Evolutionary conservation across 805 yeast species (phyloP).

Genomic region (Saccharomyces jurei): DNA sequence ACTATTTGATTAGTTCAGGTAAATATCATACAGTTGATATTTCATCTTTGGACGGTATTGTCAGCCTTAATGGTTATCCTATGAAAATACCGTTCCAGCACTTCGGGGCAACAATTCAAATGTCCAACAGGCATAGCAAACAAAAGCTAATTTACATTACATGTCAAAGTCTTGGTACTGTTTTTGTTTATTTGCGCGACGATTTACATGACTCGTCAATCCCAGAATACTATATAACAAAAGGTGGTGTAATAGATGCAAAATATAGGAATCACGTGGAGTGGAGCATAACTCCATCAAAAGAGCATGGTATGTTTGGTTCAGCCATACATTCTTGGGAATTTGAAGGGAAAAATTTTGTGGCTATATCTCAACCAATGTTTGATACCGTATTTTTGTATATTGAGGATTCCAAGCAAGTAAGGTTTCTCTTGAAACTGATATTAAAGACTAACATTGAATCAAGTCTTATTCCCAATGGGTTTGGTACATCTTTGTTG

Average conservation of each 20-base stretch:
- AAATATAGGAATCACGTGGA: slow-evolving; percentile 7
- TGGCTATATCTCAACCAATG: slow-evolving; percentile 20
- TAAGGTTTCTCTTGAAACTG: slow-evolving; percentile 6
- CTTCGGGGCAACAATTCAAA: slow-evolving; percentile 14
- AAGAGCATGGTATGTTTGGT: slow-evolving; percentile 22
- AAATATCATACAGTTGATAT: not conserved
- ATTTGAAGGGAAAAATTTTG: slow-evolving; percentile 5
- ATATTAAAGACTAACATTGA: slow-evolving; percentile 7
- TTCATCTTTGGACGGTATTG: not conserved
- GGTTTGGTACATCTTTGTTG: slow-evolving; percentile 26
- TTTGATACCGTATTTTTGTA: slow-evolving; percentile 17
- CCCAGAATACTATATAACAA: slow-evolving; percentile 12
- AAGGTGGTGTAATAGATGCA: slow-evolving; percentile 4
- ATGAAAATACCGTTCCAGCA: slow-evolving; percentile 13
- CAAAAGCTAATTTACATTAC: slow-evolving; percentile 13
- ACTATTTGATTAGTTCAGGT: slow-evolving; percentile 10
- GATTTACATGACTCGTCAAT: slow-evolving; percentile 7
- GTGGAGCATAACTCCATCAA: slow-evolving; percentile 8
- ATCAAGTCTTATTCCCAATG: slow-evolving; percentile 19
- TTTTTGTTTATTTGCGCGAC: slow-evolving; percentile 9
- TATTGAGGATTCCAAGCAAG: slow-evolving; percentile 9
- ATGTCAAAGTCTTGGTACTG: slow-evolving; percentile 16
- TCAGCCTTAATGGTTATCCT: slow-evolving; percentile 2
- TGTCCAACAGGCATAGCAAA: slow-evolving; percentile 3
- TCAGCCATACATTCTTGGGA: slow-evolving; percentile 8